Evolutionary conservation across 192 early-diverging fungal genomes (phyloP).

Genomic region (Entomortierella beljakovae): DNA sequence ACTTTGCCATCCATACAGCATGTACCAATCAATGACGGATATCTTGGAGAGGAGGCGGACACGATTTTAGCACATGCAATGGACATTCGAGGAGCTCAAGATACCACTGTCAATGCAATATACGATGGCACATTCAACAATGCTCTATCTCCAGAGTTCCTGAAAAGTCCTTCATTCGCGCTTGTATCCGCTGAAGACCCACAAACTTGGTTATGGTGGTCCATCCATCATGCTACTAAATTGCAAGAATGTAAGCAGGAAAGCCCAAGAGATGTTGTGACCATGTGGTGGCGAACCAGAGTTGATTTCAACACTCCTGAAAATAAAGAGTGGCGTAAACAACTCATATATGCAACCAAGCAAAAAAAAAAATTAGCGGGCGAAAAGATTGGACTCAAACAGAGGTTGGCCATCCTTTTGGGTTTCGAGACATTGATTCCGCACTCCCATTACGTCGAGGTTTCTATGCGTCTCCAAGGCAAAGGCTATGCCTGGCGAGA

Average conservation of each 20-base stretch:
- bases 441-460: slow-evolving; percentile 28
- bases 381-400: not conserved
- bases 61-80: slow-evolving; percentile 3
- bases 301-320: slow-evolving; percentile 16
- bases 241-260: slow-evolving; percentile 40
- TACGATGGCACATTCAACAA: slow-evolving; percentile 18
- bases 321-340: slow-evolving; percentile 1
- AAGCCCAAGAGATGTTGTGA: slow-evolving; percentile 19
- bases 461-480: slow-evolving; percentile 39
- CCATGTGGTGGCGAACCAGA: slow-evolving; percentile 48
- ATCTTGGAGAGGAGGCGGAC: slow-evolving; percentile 25
- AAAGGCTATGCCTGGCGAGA: slow-evolving; percentile 42
- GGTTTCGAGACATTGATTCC: not conserved
- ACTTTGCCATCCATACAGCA: slow-evolving; percentile 23
- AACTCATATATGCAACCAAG: not conserved
- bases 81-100: not conserved
- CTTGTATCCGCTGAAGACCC: slow-evolving; percentile 50
- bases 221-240: slow-evolving; percentile 29
- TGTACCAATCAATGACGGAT: slow-evolving; percentile 35
- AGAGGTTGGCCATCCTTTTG: slow-evolving; percentile 9
- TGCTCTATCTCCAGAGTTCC: slow-evolving; percentile 22
- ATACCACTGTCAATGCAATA: not conserved
- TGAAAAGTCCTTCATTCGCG: slow-evolving; percentile 30
- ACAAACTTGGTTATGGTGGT: slow-evolving; percentile 52
- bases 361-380: not conserved